Percentiles rank a stretch among this genome's conserved stretches.
Conservation (phyloP, 257 asterid species). For the Echium plantagineum region DNA sequence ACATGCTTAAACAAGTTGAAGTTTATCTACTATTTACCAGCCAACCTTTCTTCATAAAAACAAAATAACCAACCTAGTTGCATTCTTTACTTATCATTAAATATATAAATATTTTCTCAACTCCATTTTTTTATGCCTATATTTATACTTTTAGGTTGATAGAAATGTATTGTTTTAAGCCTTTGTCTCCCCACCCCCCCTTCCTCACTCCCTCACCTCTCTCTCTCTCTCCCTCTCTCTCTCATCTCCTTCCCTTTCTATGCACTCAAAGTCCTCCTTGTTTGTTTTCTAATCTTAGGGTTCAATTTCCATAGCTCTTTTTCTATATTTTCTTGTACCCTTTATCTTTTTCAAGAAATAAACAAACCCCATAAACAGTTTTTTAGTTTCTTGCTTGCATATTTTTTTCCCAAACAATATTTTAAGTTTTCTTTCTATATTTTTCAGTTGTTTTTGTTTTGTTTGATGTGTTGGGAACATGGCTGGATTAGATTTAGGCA, state of each 20-base stretch:
- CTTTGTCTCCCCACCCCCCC: conserved; percentile 8
- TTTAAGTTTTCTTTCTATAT: background rate
- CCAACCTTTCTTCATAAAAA: background rate
- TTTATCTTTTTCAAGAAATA: conserved; percentile 1
- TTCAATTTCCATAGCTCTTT: conserved; percentile 10
- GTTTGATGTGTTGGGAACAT: conserved; percentile 18
- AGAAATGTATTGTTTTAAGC: conserved; percentile 4
- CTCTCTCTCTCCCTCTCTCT: background rate
- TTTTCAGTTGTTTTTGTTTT: conserved; percentile 1
- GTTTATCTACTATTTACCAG: background rate
- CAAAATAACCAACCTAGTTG: background rate
- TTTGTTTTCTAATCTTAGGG: conserved; percentile 3
- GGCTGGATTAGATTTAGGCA: conserved; percentile 80
- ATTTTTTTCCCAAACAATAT: background rate
- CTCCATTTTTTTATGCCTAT: conserved; percentile 2
- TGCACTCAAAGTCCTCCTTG: conserved; percentile 8
- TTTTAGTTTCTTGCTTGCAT: background rate
- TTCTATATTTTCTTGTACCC: conserved; percentile 2
- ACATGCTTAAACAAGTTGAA: background rate
- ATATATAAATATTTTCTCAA: conserved; percentile 8
- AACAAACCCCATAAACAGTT: conserved; percentile 5
- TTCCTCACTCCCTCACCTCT: background rate
- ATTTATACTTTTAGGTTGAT: conserved; percentile 11
- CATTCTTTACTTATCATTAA: background rate
- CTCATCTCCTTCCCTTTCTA: conserved; percentile 6